A percentile compares a stretch with the other conserved stretches of the same genome.
Evolutionary conservation across 1,284 basidiomycete genomes (phyloP).

Genomic region (Thelephora terrestris): DNA sequence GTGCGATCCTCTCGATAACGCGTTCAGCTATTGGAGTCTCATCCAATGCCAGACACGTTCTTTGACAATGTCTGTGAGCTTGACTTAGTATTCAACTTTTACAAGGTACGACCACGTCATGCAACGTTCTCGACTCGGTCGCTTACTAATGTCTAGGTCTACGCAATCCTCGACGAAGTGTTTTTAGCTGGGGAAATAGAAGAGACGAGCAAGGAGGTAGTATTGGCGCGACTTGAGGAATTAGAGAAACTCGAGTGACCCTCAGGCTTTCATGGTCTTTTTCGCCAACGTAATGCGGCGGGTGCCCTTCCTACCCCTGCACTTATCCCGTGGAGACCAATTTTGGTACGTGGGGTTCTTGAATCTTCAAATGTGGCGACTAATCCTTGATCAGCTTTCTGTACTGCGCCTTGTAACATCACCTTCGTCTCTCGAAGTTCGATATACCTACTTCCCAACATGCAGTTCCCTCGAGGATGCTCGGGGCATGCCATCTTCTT

Average conservation of each 20-base stretch:
- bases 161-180: slow-evolving; percentile 95
- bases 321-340: too few species aligned
- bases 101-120: slow-evolving; percentile 56
- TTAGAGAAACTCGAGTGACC: slow-evolving; percentile 81
- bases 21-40: neutral
- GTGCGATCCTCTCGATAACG: slow-evolving; percentile 34
- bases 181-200: slow-evolving; percentile 99
- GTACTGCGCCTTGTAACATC: too few species aligned
- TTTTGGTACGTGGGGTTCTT: too few species aligned
- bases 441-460: too few species aligned
- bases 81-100: slow-evolving; percentile 97
- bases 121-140: neutral
- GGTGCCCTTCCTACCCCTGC: too few species aligned
- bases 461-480: too few species aligned
- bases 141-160: slow-evolving; percentile 51
- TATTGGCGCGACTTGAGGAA: slow-evolving; percentile 81
- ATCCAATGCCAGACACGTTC: slow-evolving; percentile 67
- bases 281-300: too few species aligned
- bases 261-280: too few species aligned
- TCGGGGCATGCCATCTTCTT: too few species aligned
- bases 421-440: too few species aligned
- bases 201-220: slow-evolving; percentile 95
- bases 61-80: slow-evolving; percentile 98
- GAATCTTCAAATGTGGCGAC: too few species aligned
- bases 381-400: too few species aligned